These are phyloP conservation scores for Poa annua DNA, from an alignment of 176 grass and related monocot species.

Conservation along the genomic window DNA sequence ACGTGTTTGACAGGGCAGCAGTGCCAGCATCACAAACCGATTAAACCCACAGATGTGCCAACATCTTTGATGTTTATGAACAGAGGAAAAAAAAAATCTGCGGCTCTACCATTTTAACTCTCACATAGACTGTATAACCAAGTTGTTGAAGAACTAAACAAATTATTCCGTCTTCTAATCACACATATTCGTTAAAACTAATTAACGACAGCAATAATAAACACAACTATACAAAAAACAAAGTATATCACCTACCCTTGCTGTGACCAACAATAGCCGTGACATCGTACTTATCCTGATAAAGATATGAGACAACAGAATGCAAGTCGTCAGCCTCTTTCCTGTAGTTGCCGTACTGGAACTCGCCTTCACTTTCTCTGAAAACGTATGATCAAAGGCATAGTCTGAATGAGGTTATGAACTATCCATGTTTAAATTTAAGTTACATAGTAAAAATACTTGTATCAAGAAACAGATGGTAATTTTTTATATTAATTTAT, in stretches of 20 bases:
- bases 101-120: not conserved
- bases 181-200: not conserved
- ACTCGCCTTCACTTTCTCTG: slow-evolving; percentile 84
- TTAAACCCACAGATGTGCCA: slow-evolving; percentile 5
- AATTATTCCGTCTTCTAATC: not conserved
- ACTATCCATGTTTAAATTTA: not conserved
- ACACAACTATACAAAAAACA: not conserved
- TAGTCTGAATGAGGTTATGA: not conserved
- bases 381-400: slow-evolving; percentile 6
- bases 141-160: slow-evolving; percentile 20
- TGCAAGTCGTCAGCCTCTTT: slow-evolving; percentile 73
- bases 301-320: slow-evolving; percentile 58
- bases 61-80: slow-evolving; percentile 1
- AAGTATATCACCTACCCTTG: slow-evolving; percentile 61
- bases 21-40: slow-evolving; percentile 5
- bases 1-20: not conserved
- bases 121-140: slow-evolving; percentile 5
- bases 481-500: not conserved
- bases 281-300: slow-evolving; percentile 60
- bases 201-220: not conserved
- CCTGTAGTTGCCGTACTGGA: slow-evolving; percentile 69
- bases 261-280: slow-evolving; percentile 74
- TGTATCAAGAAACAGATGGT: not conserved
- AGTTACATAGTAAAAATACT: not conserved
- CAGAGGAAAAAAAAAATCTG: not conserved